Percentiles rank a stretch among this genome's conserved stretches.
Conservation (phyloP, 495 filamentous ascomycete species). For the Tuber borchii region DNA sequence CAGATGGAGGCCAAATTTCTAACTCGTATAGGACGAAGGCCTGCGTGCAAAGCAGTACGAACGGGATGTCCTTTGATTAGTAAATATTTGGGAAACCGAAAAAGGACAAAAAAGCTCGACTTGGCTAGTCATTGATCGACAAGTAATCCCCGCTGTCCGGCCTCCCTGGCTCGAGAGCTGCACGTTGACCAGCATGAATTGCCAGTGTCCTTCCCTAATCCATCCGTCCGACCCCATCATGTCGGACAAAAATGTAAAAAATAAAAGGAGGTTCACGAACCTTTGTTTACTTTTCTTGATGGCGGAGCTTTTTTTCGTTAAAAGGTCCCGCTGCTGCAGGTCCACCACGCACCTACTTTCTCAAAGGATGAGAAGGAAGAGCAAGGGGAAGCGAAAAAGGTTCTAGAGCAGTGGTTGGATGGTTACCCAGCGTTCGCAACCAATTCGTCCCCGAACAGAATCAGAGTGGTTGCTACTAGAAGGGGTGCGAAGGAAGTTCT, state of each 20-base stretch:
- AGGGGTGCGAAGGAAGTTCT: neutral
- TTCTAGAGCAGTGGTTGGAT: neutral
- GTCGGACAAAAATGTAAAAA: neutral
- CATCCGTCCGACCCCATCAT: neutral
- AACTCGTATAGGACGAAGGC: neutral
- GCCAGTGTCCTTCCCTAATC: neutral
- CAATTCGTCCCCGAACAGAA: neutral
- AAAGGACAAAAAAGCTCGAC: neutral
- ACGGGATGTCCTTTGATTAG: neutral
- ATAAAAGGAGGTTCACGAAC: neutral
- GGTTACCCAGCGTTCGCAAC: neutral
- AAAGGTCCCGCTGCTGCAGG: neutral
- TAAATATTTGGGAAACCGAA: neutral
- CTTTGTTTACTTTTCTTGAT: conserved; percentile 1
- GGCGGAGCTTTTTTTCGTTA: neutral
- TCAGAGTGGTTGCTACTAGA: neutral
- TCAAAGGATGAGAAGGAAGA: neutral
- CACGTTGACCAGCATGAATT: neutral
- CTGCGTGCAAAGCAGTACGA: neutral
- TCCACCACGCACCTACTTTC: neutral
- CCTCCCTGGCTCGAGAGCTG: neutral
- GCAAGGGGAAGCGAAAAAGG: neutral
- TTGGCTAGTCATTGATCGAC: neutral
- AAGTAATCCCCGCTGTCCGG: neutral
- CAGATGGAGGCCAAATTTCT: neutral